Conservation (phyloP, 371 early-diverging fungal species). For the Mucor saturninus region DNA sequence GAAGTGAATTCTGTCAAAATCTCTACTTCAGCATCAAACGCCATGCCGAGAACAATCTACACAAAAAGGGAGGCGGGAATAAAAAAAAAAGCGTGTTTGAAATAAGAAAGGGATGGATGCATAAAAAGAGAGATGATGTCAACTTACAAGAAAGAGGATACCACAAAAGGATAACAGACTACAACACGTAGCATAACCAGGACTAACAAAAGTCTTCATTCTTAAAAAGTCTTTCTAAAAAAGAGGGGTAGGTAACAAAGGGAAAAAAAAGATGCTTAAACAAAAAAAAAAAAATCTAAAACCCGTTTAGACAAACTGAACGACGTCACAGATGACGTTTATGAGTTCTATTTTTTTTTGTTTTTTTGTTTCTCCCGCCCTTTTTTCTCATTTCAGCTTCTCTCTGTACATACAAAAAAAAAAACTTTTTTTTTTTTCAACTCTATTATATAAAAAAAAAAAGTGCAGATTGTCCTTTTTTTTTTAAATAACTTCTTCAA, state of each 20-base stretch:
- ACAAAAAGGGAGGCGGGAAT: background rate
- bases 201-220: slow-evolving; percentile 39
- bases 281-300: background rate
- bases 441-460: background rate
- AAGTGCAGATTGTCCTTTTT: background rate
- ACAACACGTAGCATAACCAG: slow-evolving; percentile 31
- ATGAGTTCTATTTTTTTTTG: too few species aligned
- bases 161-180: slow-evolving; percentile 36
- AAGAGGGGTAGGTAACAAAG: background rate
- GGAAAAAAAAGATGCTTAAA: background rate
- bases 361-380: too few species aligned
- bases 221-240: background rate
- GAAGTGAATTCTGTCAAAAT: slow-evolving; percentile 64
- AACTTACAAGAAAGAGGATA: slow-evolving; percentile 36
- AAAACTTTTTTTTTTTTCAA: background rate
- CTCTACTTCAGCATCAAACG: slow-evolving; percentile 69
- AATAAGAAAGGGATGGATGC: too few species aligned
- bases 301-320: too few species aligned
- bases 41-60: slow-evolving; percentile 62
- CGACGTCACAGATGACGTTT: too few species aligned
- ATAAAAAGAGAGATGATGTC: background rate
- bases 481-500: background rate
- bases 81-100: too few species aligned
- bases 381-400: too few species aligned
- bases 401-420: too few species aligned